A percentile compares a stretch with the other conserved stretches of the same genome.
Conservation (phyloP, 495 filamentous ascomycete species). For the Trypethelium eluteriae region DNA sequence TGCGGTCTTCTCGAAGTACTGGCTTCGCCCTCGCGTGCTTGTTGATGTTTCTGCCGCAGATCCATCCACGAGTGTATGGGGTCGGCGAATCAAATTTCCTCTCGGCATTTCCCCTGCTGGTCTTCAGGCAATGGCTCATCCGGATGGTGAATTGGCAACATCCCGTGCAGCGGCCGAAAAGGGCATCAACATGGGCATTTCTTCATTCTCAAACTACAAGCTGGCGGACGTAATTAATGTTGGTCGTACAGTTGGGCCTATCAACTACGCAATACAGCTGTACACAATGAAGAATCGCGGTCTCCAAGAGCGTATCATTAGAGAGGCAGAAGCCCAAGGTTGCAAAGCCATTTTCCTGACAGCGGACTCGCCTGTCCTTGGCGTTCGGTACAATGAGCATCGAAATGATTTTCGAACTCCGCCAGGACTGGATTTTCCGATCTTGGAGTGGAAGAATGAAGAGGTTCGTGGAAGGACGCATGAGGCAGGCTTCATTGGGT, state of each 20-base stretch:
- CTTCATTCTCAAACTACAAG: constrained; percentile 45
- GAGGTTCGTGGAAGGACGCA: constrained; percentile 21
- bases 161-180: constrained; percentile 38
- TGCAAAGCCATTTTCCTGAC: constrained; percentile 29
- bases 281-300: constrained; percentile 39
- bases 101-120: constrained; percentile 41
- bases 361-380: constrained; percentile 29
- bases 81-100: constrained; percentile 33
- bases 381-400: constrained; percentile 27
- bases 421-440: constrained; percentile 25
- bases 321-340: constrained; percentile 33
- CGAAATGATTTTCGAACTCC: constrained; percentile 29
- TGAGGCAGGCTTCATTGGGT: constrained; percentile 27
- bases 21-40: constrained; percentile 49
- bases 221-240: constrained; percentile 45
- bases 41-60: constrained; percentile 47
- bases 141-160: constrained; percentile 45
- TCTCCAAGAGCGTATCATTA: constrained; percentile 30
- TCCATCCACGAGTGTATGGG: constrained; percentile 43
- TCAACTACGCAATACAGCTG: constrained; percentile 43
- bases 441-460: constrained; percentile 19
- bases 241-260: constrained; percentile 34
- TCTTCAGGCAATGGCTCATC: constrained; percentile 43
- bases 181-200: constrained; percentile 48
- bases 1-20: constrained; percentile 36